Base-by-base conservation (phyloP, 2,329 filamentous ascomycete species). In the Aureobasidium mangrovei region DNA sequence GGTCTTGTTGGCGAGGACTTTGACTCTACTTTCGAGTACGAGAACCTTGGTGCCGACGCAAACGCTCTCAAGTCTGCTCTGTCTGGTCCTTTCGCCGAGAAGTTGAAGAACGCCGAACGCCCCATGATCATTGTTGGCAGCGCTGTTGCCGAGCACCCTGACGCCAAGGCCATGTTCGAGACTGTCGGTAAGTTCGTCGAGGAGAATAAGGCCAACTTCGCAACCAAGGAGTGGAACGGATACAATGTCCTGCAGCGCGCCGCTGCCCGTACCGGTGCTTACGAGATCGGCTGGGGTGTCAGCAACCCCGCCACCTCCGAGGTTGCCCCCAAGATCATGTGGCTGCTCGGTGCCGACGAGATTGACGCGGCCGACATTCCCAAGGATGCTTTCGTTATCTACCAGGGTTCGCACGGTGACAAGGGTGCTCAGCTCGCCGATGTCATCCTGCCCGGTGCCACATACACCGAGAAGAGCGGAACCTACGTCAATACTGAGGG, bases 401-500 rank as follows among this genome's bases (percentile, higher is more conserved):
- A 98, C 77, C 93, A 98, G 74, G 93, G 93, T 60, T 93, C 98
- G 72, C 93, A 98, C 72, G 93, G 93, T 72, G 93, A 98, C 74
- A 82, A 82, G 52, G 93, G 91, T 60, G 93, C 93, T 54, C 86
- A 94, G 72, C 82, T 96, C 58, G 93, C 93, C 46, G 91, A 98
- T 65, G 82, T 98, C 56, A 81, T 98, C 61, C 86, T 98, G 24
- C 93, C 93, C 29, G 91, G 90, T 61, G 90, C 90, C 48, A 90
- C 93, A 9, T 98, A 96, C 76, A 97, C 91, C 27, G 93, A 98
- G 77, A 98, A 97, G 78, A 83, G 86, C 27, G 91, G 84, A 57
- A 98, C 93, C 42, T 98, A 95, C 67, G 82, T 98, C 74, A 98
- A 97, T 81, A 97, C 93, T 0, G 93, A 98, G 73, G 93, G 93